phyloP scores from a whole-genome alignment of 495 filamentous ascomycete species.

The Jackrogersella minutella region DNA sequence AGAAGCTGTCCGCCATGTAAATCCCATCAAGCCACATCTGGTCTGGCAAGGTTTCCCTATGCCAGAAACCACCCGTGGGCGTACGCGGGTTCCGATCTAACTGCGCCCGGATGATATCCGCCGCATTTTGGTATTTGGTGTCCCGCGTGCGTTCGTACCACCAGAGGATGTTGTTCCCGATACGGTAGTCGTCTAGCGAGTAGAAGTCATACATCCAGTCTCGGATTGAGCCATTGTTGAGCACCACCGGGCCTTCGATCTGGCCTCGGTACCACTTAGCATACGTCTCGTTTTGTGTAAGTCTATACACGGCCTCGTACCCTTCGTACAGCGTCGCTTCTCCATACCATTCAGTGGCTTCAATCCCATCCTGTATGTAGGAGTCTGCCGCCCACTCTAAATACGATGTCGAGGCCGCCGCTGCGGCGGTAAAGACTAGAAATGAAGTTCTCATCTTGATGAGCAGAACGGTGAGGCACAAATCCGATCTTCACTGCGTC shows the following conservation, averaged over 20 bases:
- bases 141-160: conserved; percentile 50
- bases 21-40: conserved; percentile 68
- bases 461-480: not conserved
- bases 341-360: conserved; percentile 46
- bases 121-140: conserved; percentile 50
- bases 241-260: conserved; percentile 51
- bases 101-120: conserved; percentile 56
- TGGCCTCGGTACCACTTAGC: conserved; percentile 44
- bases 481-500: no score
- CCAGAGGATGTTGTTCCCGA: conserved; percentile 58
- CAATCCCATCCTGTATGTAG: conserved; percentile 56
- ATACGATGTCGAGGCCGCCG: conserved; percentile 41
- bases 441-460: conserved; percentile 19
- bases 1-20: conserved; percentile 62
- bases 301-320: conserved; percentile 48
- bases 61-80: conserved; percentile 62
- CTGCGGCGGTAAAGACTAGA: conserved; percentile 24
- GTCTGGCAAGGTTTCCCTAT: conserved; percentile 58
- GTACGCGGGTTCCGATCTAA: conserved; percentile 59
- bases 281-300: conserved; percentile 46
- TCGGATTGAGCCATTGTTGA: conserved; percentile 49
- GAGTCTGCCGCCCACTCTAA: conserved; percentile 58
- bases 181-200: conserved; percentile 59
- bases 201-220: conserved; percentile 53
- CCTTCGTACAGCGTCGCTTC: conserved; percentile 51